Evolutionary conservation across 805 yeast genomes (phyloP).

Genomic region (Priceomyces melissophilus): DNA sequence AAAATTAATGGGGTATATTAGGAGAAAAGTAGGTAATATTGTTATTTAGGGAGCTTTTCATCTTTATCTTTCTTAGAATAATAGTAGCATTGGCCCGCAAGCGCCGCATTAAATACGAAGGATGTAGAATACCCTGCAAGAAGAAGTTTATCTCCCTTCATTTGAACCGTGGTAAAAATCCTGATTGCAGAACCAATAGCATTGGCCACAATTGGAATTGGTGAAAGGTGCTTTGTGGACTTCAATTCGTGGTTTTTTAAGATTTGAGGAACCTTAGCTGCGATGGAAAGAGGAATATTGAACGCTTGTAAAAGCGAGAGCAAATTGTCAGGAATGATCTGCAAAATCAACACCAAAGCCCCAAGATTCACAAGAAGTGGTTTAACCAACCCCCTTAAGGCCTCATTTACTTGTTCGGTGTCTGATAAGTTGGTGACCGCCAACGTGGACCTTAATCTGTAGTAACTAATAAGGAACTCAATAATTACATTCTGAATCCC

Average conservation of each 20-base stretch:
- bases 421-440: slow-evolving; percentile 13
- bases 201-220: slow-evolving; percentile 39
- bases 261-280: slow-evolving; percentile 40
- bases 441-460: slow-evolving; percentile 21
- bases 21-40: neutral
- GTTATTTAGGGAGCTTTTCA: neutral
- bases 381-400: slow-evolving; percentile 16
- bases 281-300: slow-evolving; percentile 35
- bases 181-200: slow-evolving; percentile 36
- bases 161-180: slow-evolving; percentile 37
- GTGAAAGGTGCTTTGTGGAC: slow-evolving; percentile 36
- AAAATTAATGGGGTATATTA: too few relatives aligned
- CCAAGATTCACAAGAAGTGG: slow-evolving; percentile 29
- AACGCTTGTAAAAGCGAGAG: slow-evolving; percentile 31
- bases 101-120: slow-evolving; percentile 29
- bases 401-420: slow-evolving; percentile 12
- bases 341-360: slow-evolving; percentile 24
- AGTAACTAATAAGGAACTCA: slow-evolving; percentile 33
- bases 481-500: slow-evolving; percentile 39
- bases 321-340: slow-evolving; percentile 27
- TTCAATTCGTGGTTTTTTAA: slow-evolving; percentile 28
- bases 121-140: slow-evolving; percentile 38
- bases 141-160: slow-evolving; percentile 27
- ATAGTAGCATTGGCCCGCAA: slow-evolving; percentile 34
- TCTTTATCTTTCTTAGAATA: slow-evolving; percentile 13